Evolutionary conservation across 306 rosid species (phyloP).

Genomic region (Ziziphus jujuba): DNA sequence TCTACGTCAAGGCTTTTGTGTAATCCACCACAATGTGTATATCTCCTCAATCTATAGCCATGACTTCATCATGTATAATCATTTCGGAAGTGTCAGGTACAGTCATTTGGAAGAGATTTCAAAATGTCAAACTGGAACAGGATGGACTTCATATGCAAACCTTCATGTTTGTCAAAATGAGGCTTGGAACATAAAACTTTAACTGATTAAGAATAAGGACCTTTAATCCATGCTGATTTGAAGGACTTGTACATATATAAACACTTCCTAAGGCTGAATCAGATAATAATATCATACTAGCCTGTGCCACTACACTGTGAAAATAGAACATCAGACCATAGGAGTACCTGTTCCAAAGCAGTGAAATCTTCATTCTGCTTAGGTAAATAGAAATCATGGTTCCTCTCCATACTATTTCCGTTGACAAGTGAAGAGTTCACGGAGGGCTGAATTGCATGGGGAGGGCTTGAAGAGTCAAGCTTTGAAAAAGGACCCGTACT

Average conservation of each 20-base stretch:
- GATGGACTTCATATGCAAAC: too few species aligned
- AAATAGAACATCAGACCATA: slow-evolving; percentile 23
- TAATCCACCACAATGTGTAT: neutral
- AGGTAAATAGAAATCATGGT: slow-evolving; percentile 49
- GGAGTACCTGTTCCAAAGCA: slow-evolving; percentile 92
- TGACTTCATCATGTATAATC: neutral
- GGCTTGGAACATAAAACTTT: too few species aligned
- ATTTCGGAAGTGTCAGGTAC: neutral
- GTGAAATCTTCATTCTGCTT: slow-evolving; percentile 82
- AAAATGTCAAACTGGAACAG: too few species aligned
- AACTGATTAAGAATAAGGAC: too few species aligned
- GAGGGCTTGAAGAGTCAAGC: slow-evolving; percentile 33
- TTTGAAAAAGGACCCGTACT: slow-evolving; percentile 34
- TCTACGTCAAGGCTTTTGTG: neutral
- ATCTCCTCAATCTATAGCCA: slow-evolving; percentile 12
- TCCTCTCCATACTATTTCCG: slow-evolving; percentile 57
- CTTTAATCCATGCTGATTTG: neutral
- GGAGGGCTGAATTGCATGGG: slow-evolving; percentile 37
- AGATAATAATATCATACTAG: neutral
- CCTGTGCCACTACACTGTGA: neutral
- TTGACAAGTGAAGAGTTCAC: slow-evolving; percentile 35
- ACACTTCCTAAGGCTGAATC: neutral
- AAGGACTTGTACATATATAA: neutral
- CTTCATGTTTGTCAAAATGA: too few species aligned
- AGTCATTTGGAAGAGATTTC: neutral